Evolutionary conservation across 2,329 filamentous ascomycete species (phyloP).

Genomic region (Fonsecaea erecta): DNA sequence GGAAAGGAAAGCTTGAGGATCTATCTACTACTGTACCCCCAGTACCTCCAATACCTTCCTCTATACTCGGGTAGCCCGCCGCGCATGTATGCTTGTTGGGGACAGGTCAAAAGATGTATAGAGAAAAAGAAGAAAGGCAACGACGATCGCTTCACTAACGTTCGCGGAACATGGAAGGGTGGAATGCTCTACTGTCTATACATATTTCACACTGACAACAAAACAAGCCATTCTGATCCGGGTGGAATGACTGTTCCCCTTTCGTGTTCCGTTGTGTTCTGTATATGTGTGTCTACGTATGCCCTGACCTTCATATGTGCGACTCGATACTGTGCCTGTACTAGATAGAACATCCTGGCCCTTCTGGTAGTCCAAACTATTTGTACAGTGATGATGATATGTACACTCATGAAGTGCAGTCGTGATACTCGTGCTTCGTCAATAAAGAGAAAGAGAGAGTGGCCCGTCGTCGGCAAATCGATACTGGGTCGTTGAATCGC

Average conservation of each 20-base stretch:
- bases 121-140: too few relatives aligned
- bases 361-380: neutral
- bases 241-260: neutral
- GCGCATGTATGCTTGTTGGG: too few relatives aligned
- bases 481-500: neutral
- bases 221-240: too few relatives aligned
- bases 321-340: neutral
- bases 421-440: conserved; percentile 3
- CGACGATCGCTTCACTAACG: too few relatives aligned
- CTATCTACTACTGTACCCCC: too few relatives aligned
- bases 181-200: too few relatives aligned
- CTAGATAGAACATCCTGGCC: neutral
- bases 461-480: neutral
- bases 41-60: too few relatives aligned
- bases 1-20: too few relatives aligned
- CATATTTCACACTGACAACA: too few relatives aligned
- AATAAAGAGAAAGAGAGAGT: neutral
- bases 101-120: too few relatives aligned
- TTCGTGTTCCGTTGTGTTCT: neutral
- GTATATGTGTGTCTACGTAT: neutral
- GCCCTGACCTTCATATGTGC: neutral
- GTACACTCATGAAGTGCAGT: neutral
- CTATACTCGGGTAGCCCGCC: too few relatives aligned
- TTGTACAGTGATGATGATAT: conserved; percentile 8
- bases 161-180: too few relatives aligned